Evolutionary conservation across 495 filamentous ascomycete genomes (phyloP).

Genomic region (Lophiostoma macrostomum): DNA sequence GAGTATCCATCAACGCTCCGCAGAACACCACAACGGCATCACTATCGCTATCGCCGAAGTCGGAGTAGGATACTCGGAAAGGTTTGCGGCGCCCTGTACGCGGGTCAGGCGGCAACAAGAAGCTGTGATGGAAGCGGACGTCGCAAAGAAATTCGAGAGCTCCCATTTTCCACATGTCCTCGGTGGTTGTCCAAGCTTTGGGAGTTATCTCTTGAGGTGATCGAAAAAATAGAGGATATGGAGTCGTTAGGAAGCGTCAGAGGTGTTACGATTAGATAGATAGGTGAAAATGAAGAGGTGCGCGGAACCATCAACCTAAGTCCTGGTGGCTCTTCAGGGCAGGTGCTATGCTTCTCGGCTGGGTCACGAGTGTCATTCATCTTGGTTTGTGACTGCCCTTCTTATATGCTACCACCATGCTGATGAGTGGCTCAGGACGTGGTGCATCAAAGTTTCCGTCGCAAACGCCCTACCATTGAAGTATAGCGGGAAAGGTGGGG

Average conservation of each 20-base stretch:
- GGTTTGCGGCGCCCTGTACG: conserved; percentile 11
- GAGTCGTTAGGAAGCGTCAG: too few relatives aligned
- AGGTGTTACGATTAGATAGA: too few relatives aligned
- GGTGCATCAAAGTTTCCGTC: too few relatives aligned
- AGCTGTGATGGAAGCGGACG: conserved; percentile 22
- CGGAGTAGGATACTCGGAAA: conserved; percentile 27
- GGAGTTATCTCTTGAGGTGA: neutral
- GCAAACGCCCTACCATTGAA: too few relatives aligned
- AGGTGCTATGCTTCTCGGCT: too few relatives aligned
- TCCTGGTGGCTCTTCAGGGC: too few relatives aligned
- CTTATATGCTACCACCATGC: too few relatives aligned
- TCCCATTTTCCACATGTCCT: conserved; percentile 2
- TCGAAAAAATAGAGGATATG: neutral
- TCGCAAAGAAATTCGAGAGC: conserved; percentile 23
- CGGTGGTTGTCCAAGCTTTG: neutral
- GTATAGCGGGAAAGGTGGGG: too few relatives aligned
- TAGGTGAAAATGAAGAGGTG: neutral
- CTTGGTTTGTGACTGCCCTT: too few relatives aligned
- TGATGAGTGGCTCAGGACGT: too few relatives aligned
- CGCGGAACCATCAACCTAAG: too few relatives aligned
- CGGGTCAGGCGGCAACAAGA: conserved; percentile 19
- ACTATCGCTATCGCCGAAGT: conserved; percentile 22
- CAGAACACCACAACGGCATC: conserved; percentile 31
- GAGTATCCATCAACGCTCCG: conserved; percentile 23
- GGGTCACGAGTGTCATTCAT: too few relatives aligned